Evolutionary conservation across 371 early-diverging fungal species (phyloP).

Genomic region (Apophysomyces sp.): DNA sequence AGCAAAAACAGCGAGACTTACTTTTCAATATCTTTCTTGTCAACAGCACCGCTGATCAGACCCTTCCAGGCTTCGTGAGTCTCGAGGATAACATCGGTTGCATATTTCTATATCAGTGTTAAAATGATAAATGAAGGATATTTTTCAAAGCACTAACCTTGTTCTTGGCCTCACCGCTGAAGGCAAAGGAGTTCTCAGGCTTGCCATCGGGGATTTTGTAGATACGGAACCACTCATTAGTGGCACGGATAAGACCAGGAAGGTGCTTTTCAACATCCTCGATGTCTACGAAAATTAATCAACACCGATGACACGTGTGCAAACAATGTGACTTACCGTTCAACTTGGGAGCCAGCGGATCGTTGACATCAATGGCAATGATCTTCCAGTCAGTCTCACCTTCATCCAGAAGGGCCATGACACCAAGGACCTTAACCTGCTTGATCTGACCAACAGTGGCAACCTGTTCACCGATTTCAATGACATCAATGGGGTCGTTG

Average conservation of each 20-base stretch:
- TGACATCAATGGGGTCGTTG: no score
- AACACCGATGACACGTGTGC: neutral
- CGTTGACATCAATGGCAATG: slow-evolving; percentile 89
- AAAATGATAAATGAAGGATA: neutral
- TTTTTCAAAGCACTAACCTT: slow-evolving; percentile 42
- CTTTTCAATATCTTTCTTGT: slow-evolving; percentile 70
- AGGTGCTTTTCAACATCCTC: slow-evolving; percentile 93
- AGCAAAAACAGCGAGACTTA: slow-evolving; percentile 31
- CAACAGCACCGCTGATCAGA: slow-evolving; percentile 72
- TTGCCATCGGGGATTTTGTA: slow-evolving; percentile 99
- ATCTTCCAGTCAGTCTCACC: slow-evolving; percentile 99
- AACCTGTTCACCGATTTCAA: slow-evolving; percentile 62
- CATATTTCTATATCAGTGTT: slow-evolving; percentile 68
- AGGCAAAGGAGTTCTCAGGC: slow-evolving; percentile 95
- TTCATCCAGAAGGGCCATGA: slow-evolving; percentile 93
- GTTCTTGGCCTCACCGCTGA: slow-evolving; percentile 93
- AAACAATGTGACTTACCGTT: slow-evolving; percentile 48
- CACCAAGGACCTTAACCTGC: slow-evolving; percentile 94
- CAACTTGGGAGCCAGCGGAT: slow-evolving; percentile 82
- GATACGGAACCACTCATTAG: slow-evolving; percentile 96
- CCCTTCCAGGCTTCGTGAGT: slow-evolving; percentile 95
- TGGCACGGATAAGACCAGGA: slow-evolving; percentile 90
- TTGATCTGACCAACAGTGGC: slow-evolving; percentile 57
- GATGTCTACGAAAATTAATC: slow-evolving; percentile 58
- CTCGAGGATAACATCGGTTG: slow-evolving; percentile 90